Evolutionary conservation across 169 alveolate genomes (phyloP), one percentile per base, ranked within the genome.

Genomic region (Plasmodium sp.): DNA sequence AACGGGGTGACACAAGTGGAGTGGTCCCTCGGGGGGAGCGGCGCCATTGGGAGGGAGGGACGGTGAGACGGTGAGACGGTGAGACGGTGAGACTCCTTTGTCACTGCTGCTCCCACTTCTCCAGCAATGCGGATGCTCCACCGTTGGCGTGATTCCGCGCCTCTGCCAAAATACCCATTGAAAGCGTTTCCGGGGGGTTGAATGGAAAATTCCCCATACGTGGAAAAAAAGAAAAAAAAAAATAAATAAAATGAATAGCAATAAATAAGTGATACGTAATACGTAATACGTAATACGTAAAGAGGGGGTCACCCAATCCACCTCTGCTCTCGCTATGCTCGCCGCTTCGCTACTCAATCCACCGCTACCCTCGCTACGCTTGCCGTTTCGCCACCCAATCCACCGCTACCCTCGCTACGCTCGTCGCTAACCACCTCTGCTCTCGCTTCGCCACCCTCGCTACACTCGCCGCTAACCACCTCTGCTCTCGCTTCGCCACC

Each of bases 361-460:
- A 2, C n/a, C 7, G 56, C 56, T 39, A 22, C 27, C 0, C 27
- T 22, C 27, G 27, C 56, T 45, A 9, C 56, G 1, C 2, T 6
- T n/a, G 12, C 27, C 27, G 27, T 0, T 22, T 22, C 27, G 27
- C 27, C 27, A 39, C 43, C 43, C 43, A 45, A 22, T 22, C 27
- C 27, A 22, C 27, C 27, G 27, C 27, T 22, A 22, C 27, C 27
- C 27, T 22, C 27, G 27, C 56, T 45, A 9, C 56, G 0, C 2
- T 6, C 56, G 12, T 0, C 27, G 27, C 27, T 93, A 98, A 10
- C 99, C 99, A 43, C 99, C n/a, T n/a, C n/a, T n/a, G n/a, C n/a
- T n/a, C n/a, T n/a, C n/a, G n/a, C 16, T 45, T 45, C n/a, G n/a
- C n/a, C n/a, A n/a, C n/a, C n/a, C n/a, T n/a, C n/a, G n/a, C 54